phyloP scores from a whole-genome alignment of 2,329 filamentous ascomycete species.

The Diaporthe capsici region DNA sequence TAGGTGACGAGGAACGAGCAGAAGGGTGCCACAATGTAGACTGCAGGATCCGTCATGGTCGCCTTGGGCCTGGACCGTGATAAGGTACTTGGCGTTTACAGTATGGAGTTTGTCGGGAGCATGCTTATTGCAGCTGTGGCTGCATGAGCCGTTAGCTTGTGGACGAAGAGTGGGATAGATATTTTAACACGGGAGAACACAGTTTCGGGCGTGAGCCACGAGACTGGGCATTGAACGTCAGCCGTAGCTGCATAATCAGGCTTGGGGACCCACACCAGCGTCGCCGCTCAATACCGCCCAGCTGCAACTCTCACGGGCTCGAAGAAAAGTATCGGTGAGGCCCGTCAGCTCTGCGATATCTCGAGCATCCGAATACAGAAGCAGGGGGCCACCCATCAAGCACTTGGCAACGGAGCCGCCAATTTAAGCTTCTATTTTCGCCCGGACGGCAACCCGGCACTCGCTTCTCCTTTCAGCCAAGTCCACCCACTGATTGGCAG shows the following conservation, averaged over 20 bases:
- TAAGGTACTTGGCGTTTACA: background rate
- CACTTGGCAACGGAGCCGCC: background rate
- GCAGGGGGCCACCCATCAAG: background rate
- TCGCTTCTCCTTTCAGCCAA: slow-evolving; percentile 7
- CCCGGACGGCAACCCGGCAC: background rate
- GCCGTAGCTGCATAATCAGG: background rate
- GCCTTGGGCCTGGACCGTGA: background rate
- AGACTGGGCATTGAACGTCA: background rate
- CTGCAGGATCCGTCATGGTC: background rate
- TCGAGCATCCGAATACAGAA: background rate
- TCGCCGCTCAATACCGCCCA: background rate
- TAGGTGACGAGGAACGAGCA: background rate
- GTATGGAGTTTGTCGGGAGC: background rate
- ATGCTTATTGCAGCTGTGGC: background rate
- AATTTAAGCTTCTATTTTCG: slow-evolving; percentile 25
- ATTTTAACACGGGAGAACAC: background rate
- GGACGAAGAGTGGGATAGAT: too few species aligned
- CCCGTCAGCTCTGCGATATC: background rate
- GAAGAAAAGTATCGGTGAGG: background rate
- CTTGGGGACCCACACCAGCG: background rate
- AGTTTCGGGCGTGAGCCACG: background rate
- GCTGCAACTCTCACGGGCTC: background rate
- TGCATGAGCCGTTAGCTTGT: background rate
- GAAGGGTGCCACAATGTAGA: background rate
- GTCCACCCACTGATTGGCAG: slow-evolving; percentile 8